phyloP scores from a whole-genome alignment of 2,329 filamentous ascomycete genomes.

The Fusarium scirpi region DNA sequence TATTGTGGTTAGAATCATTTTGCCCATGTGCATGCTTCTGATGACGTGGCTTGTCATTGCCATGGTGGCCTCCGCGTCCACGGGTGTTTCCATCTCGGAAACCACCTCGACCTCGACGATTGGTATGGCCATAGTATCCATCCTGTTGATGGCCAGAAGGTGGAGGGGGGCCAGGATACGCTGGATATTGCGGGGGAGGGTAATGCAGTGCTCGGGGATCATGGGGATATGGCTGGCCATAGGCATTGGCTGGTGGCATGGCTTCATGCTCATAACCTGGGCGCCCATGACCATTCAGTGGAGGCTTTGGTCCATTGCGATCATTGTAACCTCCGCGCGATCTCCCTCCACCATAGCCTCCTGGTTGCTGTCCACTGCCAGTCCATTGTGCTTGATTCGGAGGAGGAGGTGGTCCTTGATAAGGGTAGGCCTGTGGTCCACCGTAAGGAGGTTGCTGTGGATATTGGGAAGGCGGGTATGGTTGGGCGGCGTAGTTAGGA shows the following conservation, averaged over 20 bases:
- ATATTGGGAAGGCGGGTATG: slow-evolving; percentile 59
- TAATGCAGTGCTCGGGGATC: slow-evolving; percentile 54
- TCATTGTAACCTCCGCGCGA: slow-evolving; percentile 61
- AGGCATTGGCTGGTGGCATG: slow-evolving; percentile 52
- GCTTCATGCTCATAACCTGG: slow-evolving; percentile 53
- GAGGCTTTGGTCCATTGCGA: slow-evolving; percentile 55
- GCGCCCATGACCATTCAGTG: slow-evolving; percentile 50
- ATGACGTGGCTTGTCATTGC: slow-evolving; percentile 60
- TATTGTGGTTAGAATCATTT: slow-evolving; percentile 47
- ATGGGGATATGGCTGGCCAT: slow-evolving; percentile 56
- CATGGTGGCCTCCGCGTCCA: slow-evolving; percentile 55
- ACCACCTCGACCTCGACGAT: slow-evolving; percentile 53
- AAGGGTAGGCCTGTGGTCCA: slow-evolving; percentile 55
- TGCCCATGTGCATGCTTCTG: slow-evolving; percentile 53
- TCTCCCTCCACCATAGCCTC: slow-evolving; percentile 54
- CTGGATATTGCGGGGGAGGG: slow-evolving; percentile 53
- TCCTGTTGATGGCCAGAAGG: slow-evolving; percentile 53
- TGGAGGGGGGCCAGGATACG: slow-evolving; percentile 57
- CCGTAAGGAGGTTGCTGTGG: slow-evolving; percentile 60
- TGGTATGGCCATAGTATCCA: slow-evolving; percentile 52
- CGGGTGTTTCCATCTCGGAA: slow-evolving; percentile 55
- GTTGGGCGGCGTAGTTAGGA: slow-evolving; percentile 69
- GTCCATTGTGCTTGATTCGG: slow-evolving; percentile 53
- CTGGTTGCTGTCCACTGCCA: slow-evolving; percentile 51
- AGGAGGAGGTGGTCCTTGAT: slow-evolving; percentile 53